A percentile compares a stretch with the other conserved stretches of the same genome.
Evolutionary conservation across 2,329 filamentous ascomycete species (phyloP).

Genomic region (Cladorrhinum sp.): DNA sequence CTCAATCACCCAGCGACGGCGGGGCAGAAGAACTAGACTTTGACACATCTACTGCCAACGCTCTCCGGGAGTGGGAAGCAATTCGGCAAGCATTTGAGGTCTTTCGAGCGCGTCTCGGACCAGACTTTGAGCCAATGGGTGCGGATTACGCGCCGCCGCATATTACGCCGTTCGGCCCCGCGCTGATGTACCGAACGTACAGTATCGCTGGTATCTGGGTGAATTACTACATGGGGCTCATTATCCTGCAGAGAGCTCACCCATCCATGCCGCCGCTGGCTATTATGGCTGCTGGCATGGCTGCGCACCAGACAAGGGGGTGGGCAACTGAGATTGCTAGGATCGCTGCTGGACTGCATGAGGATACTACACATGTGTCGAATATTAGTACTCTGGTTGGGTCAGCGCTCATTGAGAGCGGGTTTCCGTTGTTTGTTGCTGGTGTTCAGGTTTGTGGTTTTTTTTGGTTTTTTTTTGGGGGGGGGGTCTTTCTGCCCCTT

Average conservation of each 20-base stretch:
- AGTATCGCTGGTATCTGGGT: constrained; percentile 86
- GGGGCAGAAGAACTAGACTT: constrained; percentile 54
- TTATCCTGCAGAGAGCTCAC: constrained; percentile 77
- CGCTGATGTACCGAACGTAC: constrained; percentile 78
- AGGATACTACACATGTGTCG: constrained; percentile 48
- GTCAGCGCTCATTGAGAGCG: constrained; percentile 77
- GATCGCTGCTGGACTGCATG: constrained; percentile 70
- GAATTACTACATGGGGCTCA: constrained; percentile 80
- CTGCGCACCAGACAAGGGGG: constrained; percentile 66
- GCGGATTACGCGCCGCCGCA: constrained; percentile 61
- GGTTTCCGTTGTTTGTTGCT: constrained; percentile 81
- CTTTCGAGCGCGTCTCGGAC: constrained; percentile 63
- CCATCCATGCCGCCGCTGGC: constrained; percentile 89
- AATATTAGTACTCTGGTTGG: constrained; percentile 75
- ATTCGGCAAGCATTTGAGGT: constrained; percentile 69
- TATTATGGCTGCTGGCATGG: constrained; percentile 79
- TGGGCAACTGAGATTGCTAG: constrained; percentile 75
- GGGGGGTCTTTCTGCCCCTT: too few relatives aligned
- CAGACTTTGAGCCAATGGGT: constrained; percentile 72
- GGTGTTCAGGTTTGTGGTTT: constrained; percentile 60
- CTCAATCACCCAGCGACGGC: constrained; percentile 42
- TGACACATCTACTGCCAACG: constrained; percentile 63
- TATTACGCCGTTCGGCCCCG: constrained; percentile 76
- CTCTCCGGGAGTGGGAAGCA: constrained; percentile 72
- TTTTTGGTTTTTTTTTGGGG: too few relatives aligned